Evolutionary conservation across 352 stramenopile species (phyloP).

Genomic region (Blastocystis sp.): DNA sequence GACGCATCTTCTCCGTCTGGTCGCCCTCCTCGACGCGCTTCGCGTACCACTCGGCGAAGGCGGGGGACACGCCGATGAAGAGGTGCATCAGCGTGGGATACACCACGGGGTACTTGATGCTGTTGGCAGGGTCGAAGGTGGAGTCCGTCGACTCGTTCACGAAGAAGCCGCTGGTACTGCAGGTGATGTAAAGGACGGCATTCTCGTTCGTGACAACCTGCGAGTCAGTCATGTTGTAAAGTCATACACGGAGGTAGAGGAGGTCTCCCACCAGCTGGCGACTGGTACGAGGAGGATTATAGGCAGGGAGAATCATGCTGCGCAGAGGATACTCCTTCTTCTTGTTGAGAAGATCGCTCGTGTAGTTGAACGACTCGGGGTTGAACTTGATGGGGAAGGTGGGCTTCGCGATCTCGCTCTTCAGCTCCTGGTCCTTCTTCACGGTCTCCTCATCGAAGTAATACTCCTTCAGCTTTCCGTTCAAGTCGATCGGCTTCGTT

Average conservation of each 20-base stretch:
- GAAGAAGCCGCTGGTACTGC: conserved; percentile 19
- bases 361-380: neutral
- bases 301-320: neutral
- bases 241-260: conserved; percentile 5
- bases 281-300: neutral
- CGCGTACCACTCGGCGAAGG: conserved; percentile 6
- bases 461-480: neutral
- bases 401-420: conserved; percentile 11
- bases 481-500: neutral
- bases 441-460: conserved; percentile 20
- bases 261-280: conserved; percentile 29
- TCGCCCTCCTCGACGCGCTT: neutral
- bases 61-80: conserved; percentile 1
- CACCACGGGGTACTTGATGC: neutral
- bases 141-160: conserved; percentile 41
- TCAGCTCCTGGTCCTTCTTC: conserved; percentile 1
- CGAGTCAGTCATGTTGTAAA: neutral
- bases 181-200: neutral
- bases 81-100: conserved; percentile 17
- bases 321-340: neutral
- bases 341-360: neutral
- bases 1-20: neutral
- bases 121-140: neutral
- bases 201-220: conserved; percentile 27
- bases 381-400: conserved; percentile 17